Evolutionary conservation across 2,329 filamentous ascomycete species (phyloP).

Genomic region (Intubia oerlemansii): DNA sequence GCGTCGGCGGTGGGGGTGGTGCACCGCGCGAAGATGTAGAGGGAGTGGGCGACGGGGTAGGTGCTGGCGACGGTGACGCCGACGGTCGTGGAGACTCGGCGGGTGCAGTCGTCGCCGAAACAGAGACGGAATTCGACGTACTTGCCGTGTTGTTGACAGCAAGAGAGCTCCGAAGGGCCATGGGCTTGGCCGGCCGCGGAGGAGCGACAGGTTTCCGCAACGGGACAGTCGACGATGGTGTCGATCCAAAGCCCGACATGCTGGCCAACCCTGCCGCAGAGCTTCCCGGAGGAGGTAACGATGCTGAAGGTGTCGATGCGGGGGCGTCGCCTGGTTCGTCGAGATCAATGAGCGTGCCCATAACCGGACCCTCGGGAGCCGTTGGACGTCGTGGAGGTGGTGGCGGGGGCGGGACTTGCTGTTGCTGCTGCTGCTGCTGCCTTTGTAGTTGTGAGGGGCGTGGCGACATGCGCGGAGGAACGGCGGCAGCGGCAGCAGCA

Average conservation of each 20-base stretch:
- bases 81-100: too few relatives aligned
- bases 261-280: too few relatives aligned
- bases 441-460: too few relatives aligned
- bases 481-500: too few relatives aligned
- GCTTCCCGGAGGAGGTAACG: background rate
- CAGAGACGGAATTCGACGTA: too few relatives aligned
- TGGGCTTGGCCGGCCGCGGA: slow-evolving; percentile 35
- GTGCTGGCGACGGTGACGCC: too few relatives aligned
- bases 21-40: too few relatives aligned
- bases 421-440: background rate
- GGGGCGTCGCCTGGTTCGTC: slow-evolving; percentile 23
- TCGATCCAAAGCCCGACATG: too few relatives aligned
- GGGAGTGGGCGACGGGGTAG: too few relatives aligned
- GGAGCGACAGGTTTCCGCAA: slow-evolving; percentile 20
- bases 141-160: slow-evolving; percentile 9
- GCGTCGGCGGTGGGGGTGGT: slow-evolving; percentile 4
- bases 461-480: too few relatives aligned
- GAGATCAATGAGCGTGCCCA: slow-evolving; percentile 40
- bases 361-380: slow-evolving; percentile 16
- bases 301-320: background rate
- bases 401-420: background rate
- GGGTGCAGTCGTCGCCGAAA: too few relatives aligned
- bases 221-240: background rate
- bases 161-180: slow-evolving; percentile 24
- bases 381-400: slow-evolving; percentile 1